Evolutionary conservation across 768 basidiomycete species (phyloP), one percentile per base, ranked within the genome.

Genomic region (Mycena olivaceomarginata): DNA sequence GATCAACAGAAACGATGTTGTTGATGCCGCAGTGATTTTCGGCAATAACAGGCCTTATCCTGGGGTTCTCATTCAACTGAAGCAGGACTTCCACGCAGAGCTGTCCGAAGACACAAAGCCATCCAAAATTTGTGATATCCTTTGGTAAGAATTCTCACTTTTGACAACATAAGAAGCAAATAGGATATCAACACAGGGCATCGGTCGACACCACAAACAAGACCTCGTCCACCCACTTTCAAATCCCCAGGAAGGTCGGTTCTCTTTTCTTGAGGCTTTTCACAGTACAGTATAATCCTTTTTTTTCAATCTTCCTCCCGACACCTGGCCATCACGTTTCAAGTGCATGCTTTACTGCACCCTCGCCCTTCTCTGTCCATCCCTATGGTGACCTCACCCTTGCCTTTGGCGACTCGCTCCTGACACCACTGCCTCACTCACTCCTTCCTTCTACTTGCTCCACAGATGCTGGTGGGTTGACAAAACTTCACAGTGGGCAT

Each of bases 61-160:
- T 18, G 70, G 71, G 7, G 40, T 77, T 4, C 62, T 77, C 41
- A 46, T 77, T 16, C 71, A 77, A 13, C 48, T 77, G 31, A 72
- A 57, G 37, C 67, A 66, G 12, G 51, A 73, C 64, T 66, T 56
- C n/a, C 31, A 48, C 13, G 22, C 5, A 2, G n/a, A 72, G 10
- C 31, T 70, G 70, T 8, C 22, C 1, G 65, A 66, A 39, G 64
- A 16, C 11, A 37, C 4, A 6, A 77, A 68, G 20, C 18, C 13
- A 31, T 64, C 60, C 2, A 25, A 73, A 12, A 10, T 65, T 65
- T 20, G 2, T 4, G 51, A 73, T 46, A 16, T 18, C 10, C 4
- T 77, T 4, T 65, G 64, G 67, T 77, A 11, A 62, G 67, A 1
- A 53, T 45, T 7, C 15, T 41, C 60, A 16, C 4, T 62, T 10